Conservation (phyloP, 805 yeast genomes). For the Metschnikowia kunwiensis region DNA sequence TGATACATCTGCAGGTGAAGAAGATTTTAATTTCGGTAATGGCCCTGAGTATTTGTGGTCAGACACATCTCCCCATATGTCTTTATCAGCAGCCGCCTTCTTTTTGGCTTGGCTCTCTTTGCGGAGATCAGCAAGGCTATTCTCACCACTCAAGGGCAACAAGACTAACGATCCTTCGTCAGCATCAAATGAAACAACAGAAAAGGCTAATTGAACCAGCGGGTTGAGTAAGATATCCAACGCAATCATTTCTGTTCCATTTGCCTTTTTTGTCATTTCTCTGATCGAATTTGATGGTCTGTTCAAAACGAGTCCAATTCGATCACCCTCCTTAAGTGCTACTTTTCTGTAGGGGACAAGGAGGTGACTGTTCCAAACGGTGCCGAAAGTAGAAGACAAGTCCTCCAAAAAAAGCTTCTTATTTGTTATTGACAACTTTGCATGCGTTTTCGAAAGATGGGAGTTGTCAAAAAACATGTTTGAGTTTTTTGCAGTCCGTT, state of each 20-base stretch:
- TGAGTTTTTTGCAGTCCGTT: conserved; percentile 23
- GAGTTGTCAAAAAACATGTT: conserved; percentile 33
- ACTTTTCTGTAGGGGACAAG: conserved; percentile 21
- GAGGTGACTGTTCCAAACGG: conserved; percentile 28
- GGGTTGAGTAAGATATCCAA: conserved; percentile 13
- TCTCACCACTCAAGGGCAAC: conserved; percentile 6
- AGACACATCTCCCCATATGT: not conserved
- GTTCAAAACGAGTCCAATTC: conserved; percentile 34
- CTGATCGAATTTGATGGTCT: conserved; percentile 24
- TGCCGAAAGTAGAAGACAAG: conserved; percentile 38
- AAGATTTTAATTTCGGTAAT: no score
- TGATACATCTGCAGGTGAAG: not conserved
- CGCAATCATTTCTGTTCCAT: conserved; percentile 3
- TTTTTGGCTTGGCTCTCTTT: conserved; percentile 3
- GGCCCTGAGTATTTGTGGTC: not conserved
- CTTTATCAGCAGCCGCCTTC: not conserved
- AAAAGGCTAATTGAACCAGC: conserved; percentile 10
- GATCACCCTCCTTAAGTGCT: conserved; percentile 22
- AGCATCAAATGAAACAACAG: conserved; percentile 4
- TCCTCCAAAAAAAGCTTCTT: conserved; percentile 28
- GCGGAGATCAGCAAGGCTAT: conserved; percentile 2
- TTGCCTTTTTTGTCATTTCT: conserved; percentile 4
- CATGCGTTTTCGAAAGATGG: conserved; percentile 41
- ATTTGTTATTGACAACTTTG: conserved; percentile 21
- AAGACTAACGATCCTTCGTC: conserved; percentile 7